These are phyloP conservation scores for Pichia eremophila DNA, from an alignment of 805 yeast species.

Conservation along the genomic window DNA sequence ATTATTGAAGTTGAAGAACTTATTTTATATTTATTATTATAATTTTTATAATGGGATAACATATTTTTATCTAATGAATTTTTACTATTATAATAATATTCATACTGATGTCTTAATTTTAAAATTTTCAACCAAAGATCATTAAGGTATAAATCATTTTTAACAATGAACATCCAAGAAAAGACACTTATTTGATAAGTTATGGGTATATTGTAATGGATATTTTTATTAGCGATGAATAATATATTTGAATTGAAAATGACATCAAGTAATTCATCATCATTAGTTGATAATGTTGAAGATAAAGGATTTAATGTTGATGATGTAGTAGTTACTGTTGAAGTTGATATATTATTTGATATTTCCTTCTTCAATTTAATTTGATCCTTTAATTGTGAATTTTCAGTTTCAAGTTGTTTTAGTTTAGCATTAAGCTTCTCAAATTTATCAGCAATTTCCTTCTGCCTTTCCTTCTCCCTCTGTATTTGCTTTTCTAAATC, in stretches of 20 bases:
- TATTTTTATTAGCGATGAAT: constrained; percentile 28
- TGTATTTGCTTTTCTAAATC: too few relatives aligned
- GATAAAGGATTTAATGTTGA: too few relatives aligned
- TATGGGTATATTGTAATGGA: constrained; percentile 28
- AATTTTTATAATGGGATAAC: constrained; percentile 25
- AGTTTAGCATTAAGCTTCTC: constrained; percentile 16
- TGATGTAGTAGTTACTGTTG: too few relatives aligned
- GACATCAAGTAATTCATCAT: constrained; percentile 24
- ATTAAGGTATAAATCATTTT: constrained; percentile 48
- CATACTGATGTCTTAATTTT: constrained; percentile 29
- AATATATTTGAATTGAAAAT: constrained; percentile 27
- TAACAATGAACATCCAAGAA: constrained; percentile 51
- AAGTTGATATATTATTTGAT: too few relatives aligned
- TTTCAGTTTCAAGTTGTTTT: constrained; percentile 23
- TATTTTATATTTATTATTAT: constrained; percentile 19
- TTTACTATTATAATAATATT: constrained; percentile 26
- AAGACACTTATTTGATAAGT: constrained; percentile 37
- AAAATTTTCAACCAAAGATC: constrained; percentile 39
- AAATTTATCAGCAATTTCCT: constrained; percentile 12
- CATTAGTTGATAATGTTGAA: background rate
- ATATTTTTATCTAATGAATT: constrained; percentile 21
- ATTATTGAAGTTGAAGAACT: constrained; percentile 11
- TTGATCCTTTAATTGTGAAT: constrained; percentile 13
- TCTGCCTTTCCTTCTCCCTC: too few relatives aligned
- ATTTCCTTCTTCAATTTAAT: background rate